Percentiles rank a stretch among this genome's conserved stretches.
Evolutionary conservation across 108 stramenopile species (phyloP).

Genomic region (Parmales sp.): DNA sequence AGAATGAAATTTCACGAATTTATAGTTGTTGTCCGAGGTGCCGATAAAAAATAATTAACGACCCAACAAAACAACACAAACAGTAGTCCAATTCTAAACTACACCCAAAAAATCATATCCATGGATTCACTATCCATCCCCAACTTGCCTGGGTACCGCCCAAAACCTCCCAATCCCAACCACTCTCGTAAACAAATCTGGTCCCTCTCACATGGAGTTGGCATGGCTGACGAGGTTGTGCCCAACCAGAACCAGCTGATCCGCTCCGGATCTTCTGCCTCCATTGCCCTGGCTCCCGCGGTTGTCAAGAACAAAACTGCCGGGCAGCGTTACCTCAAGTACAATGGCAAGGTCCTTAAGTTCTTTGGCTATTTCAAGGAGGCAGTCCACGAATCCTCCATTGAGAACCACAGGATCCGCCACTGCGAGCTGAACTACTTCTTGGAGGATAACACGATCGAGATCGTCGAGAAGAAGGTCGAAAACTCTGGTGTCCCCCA

Average conservation of each 20-base stretch:
- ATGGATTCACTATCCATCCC: background rate
- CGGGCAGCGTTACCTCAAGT: background rate
- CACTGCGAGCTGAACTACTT: slow-evolving; percentile 6
- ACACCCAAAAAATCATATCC: no score
- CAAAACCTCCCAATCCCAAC: background rate
- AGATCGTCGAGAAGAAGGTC: slow-evolving; percentile 3
- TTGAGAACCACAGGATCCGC: slow-evolving; percentile 4
- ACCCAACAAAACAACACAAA: no score
- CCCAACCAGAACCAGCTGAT: background rate
- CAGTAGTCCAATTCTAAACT: no score
- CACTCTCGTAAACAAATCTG: slow-evolving; percentile 2
- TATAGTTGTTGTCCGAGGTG: no score
- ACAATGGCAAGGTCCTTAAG: background rate
- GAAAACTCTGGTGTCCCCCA: slow-evolving; percentile 6
- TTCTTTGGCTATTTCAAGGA: slow-evolving; percentile 13
- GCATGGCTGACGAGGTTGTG: background rate
- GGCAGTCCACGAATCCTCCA: background rate
- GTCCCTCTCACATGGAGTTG: slow-evolving; percentile 5
- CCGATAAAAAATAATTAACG: no score
- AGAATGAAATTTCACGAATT: no score
- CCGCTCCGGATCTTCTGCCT: background rate
- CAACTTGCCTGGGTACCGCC: background rate
- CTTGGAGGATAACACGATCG: background rate
- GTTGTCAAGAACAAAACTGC: background rate
- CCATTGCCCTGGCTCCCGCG: background rate